These are phyloP conservation scores for Stentor roeselii DNA, from an alignment of 73 alveolate genomes.

Conservation along the genomic window DNA sequence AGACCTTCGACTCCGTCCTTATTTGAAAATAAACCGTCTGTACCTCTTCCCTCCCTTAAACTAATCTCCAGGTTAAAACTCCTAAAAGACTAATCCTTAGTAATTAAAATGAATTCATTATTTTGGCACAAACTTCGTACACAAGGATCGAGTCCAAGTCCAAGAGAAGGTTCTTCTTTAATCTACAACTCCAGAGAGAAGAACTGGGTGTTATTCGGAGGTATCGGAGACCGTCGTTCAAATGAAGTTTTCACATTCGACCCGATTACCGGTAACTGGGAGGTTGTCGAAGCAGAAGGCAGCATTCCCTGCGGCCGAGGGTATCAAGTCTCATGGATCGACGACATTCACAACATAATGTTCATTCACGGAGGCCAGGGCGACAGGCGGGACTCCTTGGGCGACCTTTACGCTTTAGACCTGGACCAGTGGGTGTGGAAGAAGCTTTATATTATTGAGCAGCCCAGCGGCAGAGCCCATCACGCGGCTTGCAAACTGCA, in stretches of 20 bases:
- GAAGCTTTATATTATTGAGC: constrained; percentile 21
- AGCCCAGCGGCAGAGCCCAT: constrained; percentile 28
- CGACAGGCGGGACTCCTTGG: constrained; percentile 5
- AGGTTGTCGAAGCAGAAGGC: constrained; percentile 29
- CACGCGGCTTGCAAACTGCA: constrained; percentile 12
- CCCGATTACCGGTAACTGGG: constrained; percentile 27
- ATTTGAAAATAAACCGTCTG: background rate
- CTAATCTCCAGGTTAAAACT: too few relatives aligned
- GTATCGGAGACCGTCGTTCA: constrained; percentile 17
- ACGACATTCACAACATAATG: constrained; percentile 23
- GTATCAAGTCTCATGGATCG: constrained; percentile 24
- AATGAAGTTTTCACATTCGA: constrained; percentile 19
- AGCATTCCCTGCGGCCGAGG: constrained; percentile 19
- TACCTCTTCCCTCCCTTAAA: background rate
- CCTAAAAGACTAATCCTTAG: too few relatives aligned
- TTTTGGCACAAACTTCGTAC: background rate
- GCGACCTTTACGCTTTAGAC: constrained; percentile 26
- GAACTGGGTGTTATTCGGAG: constrained; percentile 16
- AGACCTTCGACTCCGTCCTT: constrained; percentile 5
- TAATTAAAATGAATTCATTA: constrained; percentile 19
- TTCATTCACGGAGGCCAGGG: constrained; percentile 29
- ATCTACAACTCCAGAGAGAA: background rate
- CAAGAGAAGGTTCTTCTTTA: constrained; percentile 6
- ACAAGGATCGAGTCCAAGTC: constrained; percentile 14
- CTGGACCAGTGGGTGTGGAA: constrained; percentile 24